Evolutionary conservation across 768 basidiomycete genomes (phyloP).

Genomic region (Tulasnella sp.): DNA sequence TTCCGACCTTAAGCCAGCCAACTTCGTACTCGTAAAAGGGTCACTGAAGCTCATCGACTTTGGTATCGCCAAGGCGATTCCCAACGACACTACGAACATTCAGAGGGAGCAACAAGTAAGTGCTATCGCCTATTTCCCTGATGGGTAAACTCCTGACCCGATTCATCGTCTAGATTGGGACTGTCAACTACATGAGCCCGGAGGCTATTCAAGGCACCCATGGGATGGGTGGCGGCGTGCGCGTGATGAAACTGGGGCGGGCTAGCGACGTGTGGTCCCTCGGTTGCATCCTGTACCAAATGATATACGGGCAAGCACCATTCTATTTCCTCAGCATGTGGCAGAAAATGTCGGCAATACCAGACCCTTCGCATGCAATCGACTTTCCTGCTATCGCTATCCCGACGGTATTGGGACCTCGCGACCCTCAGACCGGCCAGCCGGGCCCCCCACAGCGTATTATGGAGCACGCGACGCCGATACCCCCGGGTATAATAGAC

Average conservation of each 20-base stretch:
- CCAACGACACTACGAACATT: slow-evolving; percentile 97
- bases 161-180: slow-evolving; percentile 66
- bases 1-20: slow-evolving; percentile 96
- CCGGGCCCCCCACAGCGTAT: slow-evolving; percentile 58
- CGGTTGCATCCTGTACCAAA: slow-evolving; percentile 96
- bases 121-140: not conserved
- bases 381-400: slow-evolving; percentile 71
- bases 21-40: slow-evolving; percentile 94
- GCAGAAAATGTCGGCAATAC: slow-evolving; percentile 93
- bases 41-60: slow-evolving; percentile 98
- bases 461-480: slow-evolving; percentile 43
- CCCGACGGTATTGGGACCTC: slow-evolving; percentile 46
- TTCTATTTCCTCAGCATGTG: slow-evolving; percentile 80
- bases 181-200: slow-evolving; percentile 98
- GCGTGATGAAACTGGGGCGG: slow-evolving; percentile 58
- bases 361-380: slow-evolving; percentile 69
- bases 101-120: slow-evolving; percentile 88
- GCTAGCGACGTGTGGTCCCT: slow-evolving; percentile 97
- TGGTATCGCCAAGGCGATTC: slow-evolving; percentile 98
- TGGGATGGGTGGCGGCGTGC: slow-evolving; percentile 24
- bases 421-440: slow-evolving; percentile 44
- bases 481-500: slow-evolving; percentile 70
- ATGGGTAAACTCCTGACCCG: not conserved
- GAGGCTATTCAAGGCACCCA: slow-evolving; percentile 73
- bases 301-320: slow-evolving; percentile 92